Conservation (phyloP, 2,329 filamentous ascomycete species). For the Fusarium oligoseptatum region DNA sequence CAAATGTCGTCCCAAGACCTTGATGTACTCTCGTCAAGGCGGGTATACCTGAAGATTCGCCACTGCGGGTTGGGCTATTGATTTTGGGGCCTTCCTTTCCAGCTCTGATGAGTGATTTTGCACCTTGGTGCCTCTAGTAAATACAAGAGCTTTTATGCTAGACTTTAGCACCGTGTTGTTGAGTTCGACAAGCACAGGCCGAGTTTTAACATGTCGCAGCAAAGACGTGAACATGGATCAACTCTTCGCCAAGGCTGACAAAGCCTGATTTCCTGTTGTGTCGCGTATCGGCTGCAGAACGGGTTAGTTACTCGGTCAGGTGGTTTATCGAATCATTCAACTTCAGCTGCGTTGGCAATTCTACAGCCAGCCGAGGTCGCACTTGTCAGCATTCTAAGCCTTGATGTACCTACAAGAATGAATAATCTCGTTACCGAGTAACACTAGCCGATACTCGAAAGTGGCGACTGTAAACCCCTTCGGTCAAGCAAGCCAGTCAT, state of each 20-base stretch:
- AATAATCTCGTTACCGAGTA: neutral
- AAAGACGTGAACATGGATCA: constrained; percentile 56
- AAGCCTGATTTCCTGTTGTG: constrained; percentile 80
- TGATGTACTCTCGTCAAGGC: too few relatives aligned
- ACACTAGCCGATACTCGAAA: neutral
- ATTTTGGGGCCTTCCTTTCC: neutral
- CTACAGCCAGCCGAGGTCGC: neutral
- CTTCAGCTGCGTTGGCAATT: neutral
- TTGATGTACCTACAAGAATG: neutral
- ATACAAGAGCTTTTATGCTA: constrained; percentile 59
- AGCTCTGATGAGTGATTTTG: neutral
- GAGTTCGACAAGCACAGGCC: neutral
- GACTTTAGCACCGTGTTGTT: neutral
- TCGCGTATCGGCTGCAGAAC: constrained; percentile 77
- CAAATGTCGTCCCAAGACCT: too few relatives aligned
- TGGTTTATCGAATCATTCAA: constrained; percentile 67
- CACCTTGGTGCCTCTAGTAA: neutral
- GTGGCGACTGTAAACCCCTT: neutral
- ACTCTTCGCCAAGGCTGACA: constrained; percentile 75
- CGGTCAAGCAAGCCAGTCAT: neutral
- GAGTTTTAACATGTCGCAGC: neutral
- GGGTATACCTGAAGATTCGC: neutral
- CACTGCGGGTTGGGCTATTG: neutral
- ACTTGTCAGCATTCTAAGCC: neutral
- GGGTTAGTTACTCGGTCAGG: constrained; percentile 77